A percentile compares a stretch with the other conserved stretches of the same genome.
phyloP scores from a whole-genome alignment of 768 basidiomycete genomes.

The Serendipita sp. region DNA sequence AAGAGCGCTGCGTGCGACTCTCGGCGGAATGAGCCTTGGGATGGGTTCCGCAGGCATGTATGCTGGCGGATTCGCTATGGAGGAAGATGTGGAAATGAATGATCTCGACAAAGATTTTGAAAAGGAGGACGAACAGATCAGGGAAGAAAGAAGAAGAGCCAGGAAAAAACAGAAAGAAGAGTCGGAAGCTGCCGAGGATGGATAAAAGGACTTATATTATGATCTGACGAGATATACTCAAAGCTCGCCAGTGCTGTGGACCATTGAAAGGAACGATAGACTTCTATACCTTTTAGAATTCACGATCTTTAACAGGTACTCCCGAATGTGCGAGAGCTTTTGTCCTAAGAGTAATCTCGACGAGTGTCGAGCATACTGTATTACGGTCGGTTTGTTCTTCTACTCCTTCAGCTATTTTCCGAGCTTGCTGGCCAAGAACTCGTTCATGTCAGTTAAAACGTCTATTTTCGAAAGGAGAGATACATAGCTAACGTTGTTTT shows the following conservation, averaged over 20 bases:
- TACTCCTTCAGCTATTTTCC: not conserved
- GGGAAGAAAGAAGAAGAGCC: not conserved
- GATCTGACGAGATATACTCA: not conserved
- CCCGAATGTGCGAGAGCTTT: too few relatives aligned
- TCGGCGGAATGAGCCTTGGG: not conserved
- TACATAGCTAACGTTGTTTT: too few relatives aligned
- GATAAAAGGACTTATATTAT: not conserved
- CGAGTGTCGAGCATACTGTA: too few relatives aligned
- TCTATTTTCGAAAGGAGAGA: too few relatives aligned
- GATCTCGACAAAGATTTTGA: constrained; percentile 49
- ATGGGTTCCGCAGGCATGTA: not conserved
- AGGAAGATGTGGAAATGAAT: constrained; percentile 23
- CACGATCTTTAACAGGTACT: too few relatives aligned
- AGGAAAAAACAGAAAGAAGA: constrained; percentile 1
- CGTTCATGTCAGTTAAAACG: not conserved
- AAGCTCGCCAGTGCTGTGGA: too few relatives aligned
- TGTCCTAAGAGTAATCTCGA: too few relatives aligned
- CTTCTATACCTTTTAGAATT: too few relatives aligned
- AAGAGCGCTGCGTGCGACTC: constrained; percentile 29
- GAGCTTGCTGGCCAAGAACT: not conserved
- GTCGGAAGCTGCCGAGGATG: not conserved
- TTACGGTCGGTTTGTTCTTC: too few relatives aligned
- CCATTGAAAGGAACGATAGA: too few relatives aligned
- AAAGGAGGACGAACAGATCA: constrained; percentile 14
- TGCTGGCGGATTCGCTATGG: constrained; percentile 21